Percentiles rank a stretch among this genome's conserved stretches.
Conservation (phyloP, 371 early-diverging fungal genomes). For the Rhizomucor pusillus region DNA sequence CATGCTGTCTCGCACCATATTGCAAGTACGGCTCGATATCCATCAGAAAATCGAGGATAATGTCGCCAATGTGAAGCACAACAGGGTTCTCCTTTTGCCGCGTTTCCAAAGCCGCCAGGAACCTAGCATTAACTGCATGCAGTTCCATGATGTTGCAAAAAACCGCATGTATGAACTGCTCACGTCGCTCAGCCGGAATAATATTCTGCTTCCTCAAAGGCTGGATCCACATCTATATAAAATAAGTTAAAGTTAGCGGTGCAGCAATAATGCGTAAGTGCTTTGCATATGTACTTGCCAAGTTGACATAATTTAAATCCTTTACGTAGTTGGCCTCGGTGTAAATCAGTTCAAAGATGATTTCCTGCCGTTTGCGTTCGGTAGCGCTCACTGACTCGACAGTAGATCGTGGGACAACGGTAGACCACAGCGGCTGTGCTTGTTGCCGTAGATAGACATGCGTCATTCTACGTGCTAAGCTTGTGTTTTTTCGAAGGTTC, state of each 20-base stretch:
- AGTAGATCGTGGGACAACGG: slow-evolving; percentile 13
- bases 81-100: slow-evolving; percentile 75
- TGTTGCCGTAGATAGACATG: slow-evolving; percentile 18
- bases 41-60: slow-evolving; percentile 69
- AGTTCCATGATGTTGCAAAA: slow-evolving; percentile 80
- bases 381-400: slow-evolving; percentile 24
- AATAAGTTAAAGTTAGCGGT: background rate
- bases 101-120: slow-evolving; percentile 62
- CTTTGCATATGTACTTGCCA: slow-evolving; percentile 14
- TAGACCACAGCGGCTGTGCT: slow-evolving; percentile 13
- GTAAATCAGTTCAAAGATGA: slow-evolving; percentile 87
- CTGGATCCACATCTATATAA: slow-evolving; percentile 66
- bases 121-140: slow-evolving; percentile 63
- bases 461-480: slow-evolving; percentile 9
- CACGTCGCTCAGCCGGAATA: slow-evolving; percentile 58
- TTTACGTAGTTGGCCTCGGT: slow-evolving; percentile 89
- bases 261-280: too few species aligned
- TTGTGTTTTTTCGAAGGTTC: slow-evolving; percentile 3
- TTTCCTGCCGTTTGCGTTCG: slow-evolving; percentile 90
- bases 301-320: slow-evolving; percentile 54
- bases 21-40: slow-evolving; percentile 78
- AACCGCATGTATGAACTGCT: slow-evolving; percentile 70
- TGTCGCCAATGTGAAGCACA: slow-evolving; percentile 82
- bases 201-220: slow-evolving; percentile 69
- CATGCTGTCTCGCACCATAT: slow-evolving; percentile 87